Evolutionary conservation across 768 basidiomycete species (phyloP).

Genomic region (Tylopilus cervinicoccineus): DNA sequence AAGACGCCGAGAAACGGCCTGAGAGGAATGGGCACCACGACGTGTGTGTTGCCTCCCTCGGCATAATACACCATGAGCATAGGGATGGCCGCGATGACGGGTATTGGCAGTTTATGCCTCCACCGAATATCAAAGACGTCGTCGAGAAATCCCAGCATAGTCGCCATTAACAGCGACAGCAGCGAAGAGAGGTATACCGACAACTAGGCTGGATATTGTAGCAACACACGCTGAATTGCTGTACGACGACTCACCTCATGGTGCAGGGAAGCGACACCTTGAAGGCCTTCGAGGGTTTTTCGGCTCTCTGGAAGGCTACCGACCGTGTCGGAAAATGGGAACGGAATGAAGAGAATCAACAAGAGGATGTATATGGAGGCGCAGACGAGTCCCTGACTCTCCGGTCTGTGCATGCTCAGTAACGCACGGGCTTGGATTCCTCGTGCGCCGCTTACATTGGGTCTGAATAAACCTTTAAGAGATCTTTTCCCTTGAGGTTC

Average conservation of each 20-base stretch:
- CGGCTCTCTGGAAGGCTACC: conserved; percentile 40
- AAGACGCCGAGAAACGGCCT: conserved; percentile 70
- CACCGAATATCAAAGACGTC: conserved; percentile 98
- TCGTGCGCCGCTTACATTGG: conserved; percentile 52
- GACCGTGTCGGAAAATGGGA: conserved; percentile 81
- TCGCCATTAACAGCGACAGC: conserved; percentile 88
- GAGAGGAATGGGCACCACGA: conserved; percentile 86
- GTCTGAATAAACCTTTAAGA: conserved; percentile 75
- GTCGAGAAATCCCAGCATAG: conserved; percentile 92
- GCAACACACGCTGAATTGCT: neutral
- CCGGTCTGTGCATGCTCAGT: conserved; percentile 60
- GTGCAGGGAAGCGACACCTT: conserved; percentile 56
- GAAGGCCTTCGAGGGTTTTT: conserved; percentile 44
- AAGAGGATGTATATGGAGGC: conserved; percentile 85
- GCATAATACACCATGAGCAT: conserved; percentile 96
- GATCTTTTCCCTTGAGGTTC: conserved; percentile 79
- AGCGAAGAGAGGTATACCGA: conserved; percentile 91
- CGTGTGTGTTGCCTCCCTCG: conserved; percentile 87
- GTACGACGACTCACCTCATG: conserved; percentile 57
- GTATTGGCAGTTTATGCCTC: conserved; percentile 97
- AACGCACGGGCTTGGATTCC: neutral
- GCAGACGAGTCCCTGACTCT: conserved; percentile 89
- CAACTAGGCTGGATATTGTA: conserved; percentile 44
- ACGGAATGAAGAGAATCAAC: conserved; percentile 91
- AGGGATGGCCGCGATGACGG: conserved; percentile 92